Evolutionary conservation across 208 protist genomes (phyloP).

Genomic region (Trypanosoma brucei): DNA sequence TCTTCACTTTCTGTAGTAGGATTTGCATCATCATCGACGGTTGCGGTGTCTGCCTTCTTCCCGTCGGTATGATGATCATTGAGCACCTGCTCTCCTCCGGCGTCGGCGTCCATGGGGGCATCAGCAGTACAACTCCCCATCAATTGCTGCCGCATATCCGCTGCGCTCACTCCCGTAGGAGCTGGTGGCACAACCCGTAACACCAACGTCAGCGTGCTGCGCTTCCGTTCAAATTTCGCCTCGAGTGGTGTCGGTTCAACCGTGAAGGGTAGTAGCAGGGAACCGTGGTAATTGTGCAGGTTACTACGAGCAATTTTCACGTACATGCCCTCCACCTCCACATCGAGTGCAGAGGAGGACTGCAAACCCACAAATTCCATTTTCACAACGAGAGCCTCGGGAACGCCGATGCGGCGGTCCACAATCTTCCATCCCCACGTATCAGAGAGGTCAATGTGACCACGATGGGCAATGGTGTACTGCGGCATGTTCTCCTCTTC

Average conservation of each 20-base stretch:
- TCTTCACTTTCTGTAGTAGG: neutral
- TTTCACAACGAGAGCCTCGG: constrained; percentile 73
- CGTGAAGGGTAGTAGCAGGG: constrained; percentile 71
- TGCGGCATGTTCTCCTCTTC: constrained; percentile 34
- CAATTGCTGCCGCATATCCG: constrained; percentile 36
- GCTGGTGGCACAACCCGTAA: constrained; percentile 67
- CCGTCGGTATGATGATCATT: too few relatives aligned
- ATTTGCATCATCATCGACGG: neutral
- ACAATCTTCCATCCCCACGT: constrained; percentile 76
- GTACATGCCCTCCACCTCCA: constrained; percentile 53
- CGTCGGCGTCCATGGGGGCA: neutral
- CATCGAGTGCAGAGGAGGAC: constrained; percentile 47
- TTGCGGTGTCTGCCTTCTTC: neutral
- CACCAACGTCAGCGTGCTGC: constrained; percentile 56
- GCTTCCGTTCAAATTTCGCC: constrained; percentile 61
- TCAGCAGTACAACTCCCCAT: constrained; percentile 8
- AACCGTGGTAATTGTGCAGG: constrained; percentile 45
- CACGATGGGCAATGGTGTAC: constrained; percentile 69
- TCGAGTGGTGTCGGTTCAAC: constrained; percentile 55
- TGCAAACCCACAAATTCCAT: constrained; percentile 55
- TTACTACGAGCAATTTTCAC: constrained; percentile 46
- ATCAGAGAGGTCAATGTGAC: constrained; percentile 68
- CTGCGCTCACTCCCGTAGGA: constrained; percentile 28
- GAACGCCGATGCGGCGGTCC: constrained; percentile 73
- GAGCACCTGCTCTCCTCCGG: neutral